Conservation (phyloP, 129 eudicot species). For the Logfia minima region DNA sequence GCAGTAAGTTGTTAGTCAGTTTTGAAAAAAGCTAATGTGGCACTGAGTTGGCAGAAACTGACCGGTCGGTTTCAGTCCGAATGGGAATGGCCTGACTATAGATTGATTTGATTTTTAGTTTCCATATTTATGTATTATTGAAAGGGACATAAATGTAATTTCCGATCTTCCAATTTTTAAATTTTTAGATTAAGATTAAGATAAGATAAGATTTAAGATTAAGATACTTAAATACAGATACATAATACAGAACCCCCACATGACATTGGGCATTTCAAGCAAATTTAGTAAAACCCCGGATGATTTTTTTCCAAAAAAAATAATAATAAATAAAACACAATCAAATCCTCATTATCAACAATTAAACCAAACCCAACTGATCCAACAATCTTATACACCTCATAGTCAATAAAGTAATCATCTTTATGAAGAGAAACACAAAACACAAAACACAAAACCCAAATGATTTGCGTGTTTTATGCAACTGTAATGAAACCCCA, state of each 20-base stretch:
- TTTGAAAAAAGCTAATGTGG: no score
- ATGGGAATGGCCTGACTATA: no score
- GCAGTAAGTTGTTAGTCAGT: no score
- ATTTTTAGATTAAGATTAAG: no score
- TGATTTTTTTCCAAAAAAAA: not conserved
- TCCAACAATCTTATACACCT: constrained; percentile 11
- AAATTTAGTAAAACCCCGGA: not conserved
- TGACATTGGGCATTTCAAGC: not conserved
- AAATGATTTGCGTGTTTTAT: not conserved
- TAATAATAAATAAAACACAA: not conserved
- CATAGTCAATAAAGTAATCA: constrained; percentile 6
- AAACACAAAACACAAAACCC: constrained; percentile 8
- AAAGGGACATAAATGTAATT: no score
- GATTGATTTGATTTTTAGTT: no score
- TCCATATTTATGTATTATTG: no score
- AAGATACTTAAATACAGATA: not conserved
- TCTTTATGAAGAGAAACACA: not conserved
- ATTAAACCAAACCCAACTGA: not conserved
- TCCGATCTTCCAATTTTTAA: no score
- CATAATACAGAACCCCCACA: not conserved
- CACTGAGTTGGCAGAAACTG: no score
- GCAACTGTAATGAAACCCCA: constrained; percentile 9
- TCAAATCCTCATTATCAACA: not conserved
- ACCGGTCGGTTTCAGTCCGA: no score
- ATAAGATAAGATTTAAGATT: no score